Evolutionary conservation across 1,284 basidiomycete species (phyloP), one percentile per base, ranked within the genome.

Genomic region (Xanthoconium separans): DNA sequence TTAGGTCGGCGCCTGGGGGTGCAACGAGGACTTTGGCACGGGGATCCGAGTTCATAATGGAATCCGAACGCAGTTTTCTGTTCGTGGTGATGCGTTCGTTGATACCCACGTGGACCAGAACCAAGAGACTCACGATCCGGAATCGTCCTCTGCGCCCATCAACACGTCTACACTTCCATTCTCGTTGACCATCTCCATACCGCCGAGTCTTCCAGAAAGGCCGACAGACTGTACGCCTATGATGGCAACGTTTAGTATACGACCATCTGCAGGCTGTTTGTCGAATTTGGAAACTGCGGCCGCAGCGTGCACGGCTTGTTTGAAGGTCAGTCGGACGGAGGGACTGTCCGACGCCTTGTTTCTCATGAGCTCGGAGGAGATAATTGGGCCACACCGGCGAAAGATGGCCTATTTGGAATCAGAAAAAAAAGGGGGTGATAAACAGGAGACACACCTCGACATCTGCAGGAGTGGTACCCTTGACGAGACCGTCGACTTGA

Each of bases 21-120:
- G 84, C 83, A 34, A 87, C 75, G 27, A 91, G 77, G 4, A 92
- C 81, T 8, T 80, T 76, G 2, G 89, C 86, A 20, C 85, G 79
- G 10, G 87, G 80, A 65, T 90, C 87, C 13, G 77, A 75, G n/a
- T 77, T 74, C 48, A 91, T 69, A 41, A 93, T 78, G 6, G 82
- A 82, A 65, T 94, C 91, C 3, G 91, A 93, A 56, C 91, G 89
- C 77, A 94, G 79, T 81, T 93, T 93, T 56, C 91, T 93, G 63
- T 47, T 43, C 12, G 29, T 13, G 6, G 6, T 24, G n/a, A 42
- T 9, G 30, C 13, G 47, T 44, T 42, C 27, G 22, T 22, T 18
- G 37, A 10, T 39, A 18, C 18, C 40, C 11, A 47, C 33, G n/a
- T 18, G 20, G 8, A 46, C 18, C n/a, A 22, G 44, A 44, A 20